phyloP scores from a whole-genome alignment of 495 filamentous ascomycete genomes.

The Talaromyces trachyspermus region DNA sequence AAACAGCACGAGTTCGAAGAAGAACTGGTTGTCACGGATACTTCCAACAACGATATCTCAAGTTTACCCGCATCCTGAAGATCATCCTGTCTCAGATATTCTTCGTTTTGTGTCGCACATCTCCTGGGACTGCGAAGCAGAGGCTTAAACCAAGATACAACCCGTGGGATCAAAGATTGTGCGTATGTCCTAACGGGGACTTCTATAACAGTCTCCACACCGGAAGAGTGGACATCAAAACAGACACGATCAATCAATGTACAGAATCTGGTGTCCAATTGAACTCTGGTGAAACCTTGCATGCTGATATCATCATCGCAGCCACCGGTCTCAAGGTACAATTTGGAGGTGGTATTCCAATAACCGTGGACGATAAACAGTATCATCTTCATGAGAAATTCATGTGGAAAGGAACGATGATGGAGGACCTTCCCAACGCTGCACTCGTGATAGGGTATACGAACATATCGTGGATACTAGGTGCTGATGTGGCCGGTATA shows the following conservation, averaged over 20 bases:
- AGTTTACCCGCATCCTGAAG: background rate
- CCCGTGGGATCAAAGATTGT: conserved; percentile 58
- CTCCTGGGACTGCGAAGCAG: background rate
- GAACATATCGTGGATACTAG: conserved; percentile 36
- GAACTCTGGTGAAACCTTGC: conserved; percentile 38
- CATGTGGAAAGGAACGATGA: conserved; percentile 34
- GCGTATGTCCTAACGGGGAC: conserved; percentile 54
- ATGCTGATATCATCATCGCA: conserved; percentile 56
- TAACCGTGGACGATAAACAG: conserved; percentile 20
- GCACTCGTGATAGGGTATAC: conserved; percentile 30
- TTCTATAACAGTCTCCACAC: conserved; percentile 51
- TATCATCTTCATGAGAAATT: conserved; percentile 20
- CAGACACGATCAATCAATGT: conserved; percentile 45
- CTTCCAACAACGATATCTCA: conserved; percentile 19
- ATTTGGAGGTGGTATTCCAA: conserved; percentile 19
- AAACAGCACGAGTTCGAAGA: conserved; percentile 17
- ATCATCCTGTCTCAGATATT: background rate
- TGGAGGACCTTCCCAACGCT: conserved; percentile 34
- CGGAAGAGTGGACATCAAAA: conserved; percentile 46
- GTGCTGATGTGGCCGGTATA: conserved; percentile 24
- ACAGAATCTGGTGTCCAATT: conserved; percentile 19
- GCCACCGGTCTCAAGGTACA: conserved; percentile 48
- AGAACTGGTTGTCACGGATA: conserved; percentile 22
- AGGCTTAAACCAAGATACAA: conserved; percentile 49
- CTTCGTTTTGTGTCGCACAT: background rate